Conservation (phyloP, 2,329 filamentous ascomycete genomes). For the Botrytis aclada region DNA sequence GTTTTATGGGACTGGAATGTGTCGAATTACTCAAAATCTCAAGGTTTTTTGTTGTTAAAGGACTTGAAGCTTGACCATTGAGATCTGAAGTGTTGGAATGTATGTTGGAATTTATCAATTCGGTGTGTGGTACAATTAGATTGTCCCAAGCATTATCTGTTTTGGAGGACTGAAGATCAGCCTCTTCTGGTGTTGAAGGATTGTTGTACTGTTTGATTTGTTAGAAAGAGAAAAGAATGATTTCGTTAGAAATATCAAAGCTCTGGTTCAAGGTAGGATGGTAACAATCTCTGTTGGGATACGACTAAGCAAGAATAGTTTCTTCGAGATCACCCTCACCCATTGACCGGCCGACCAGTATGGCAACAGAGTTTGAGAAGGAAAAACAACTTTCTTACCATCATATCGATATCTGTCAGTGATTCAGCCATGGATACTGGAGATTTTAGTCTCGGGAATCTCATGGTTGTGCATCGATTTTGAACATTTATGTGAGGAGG, state of each 20-base stretch:
- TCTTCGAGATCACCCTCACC: neutral
- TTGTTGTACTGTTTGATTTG: neutral
- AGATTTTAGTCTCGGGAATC: neutral
- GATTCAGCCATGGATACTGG: neutral
- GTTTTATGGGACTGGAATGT: neutral
- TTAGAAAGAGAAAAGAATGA: neutral
- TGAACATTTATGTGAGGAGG: neutral
- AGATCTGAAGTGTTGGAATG: neutral
- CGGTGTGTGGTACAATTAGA: neutral
- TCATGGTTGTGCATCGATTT: neutral
- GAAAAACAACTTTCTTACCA: slow-evolving; percentile 8
- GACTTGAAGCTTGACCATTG: neutral
- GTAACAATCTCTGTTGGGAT: neutral
- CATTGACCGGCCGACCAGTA: neutral
- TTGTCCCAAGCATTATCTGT: neutral
- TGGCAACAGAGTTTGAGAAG: neutral
- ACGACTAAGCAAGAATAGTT: slow-evolving; percentile 8
- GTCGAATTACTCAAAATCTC: neutral
- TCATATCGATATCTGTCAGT: neutral
- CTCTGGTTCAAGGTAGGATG: neutral
- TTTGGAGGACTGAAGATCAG: neutral
- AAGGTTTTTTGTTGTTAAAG: neutral
- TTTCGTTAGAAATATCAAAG: neutral
- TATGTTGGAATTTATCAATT: neutral
- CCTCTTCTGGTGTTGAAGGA: neutral